Evolutionary conservation across 1,284 basidiomycete genomes (phyloP).

Genomic region (Ceratobasidium sp.): DNA sequence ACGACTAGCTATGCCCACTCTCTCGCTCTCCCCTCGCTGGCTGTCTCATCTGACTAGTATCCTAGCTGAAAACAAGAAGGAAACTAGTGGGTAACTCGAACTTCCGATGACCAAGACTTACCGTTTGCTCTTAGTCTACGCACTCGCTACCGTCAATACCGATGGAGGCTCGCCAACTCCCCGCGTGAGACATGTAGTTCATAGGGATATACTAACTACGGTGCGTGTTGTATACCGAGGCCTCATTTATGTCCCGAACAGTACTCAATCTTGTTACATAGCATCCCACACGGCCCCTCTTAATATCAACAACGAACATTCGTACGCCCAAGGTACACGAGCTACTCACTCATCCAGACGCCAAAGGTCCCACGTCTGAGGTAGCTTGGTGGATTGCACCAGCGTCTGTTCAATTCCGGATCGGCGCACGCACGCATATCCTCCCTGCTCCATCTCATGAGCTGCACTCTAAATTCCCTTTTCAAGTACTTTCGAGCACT

Average conservation of each 20-base stretch:
- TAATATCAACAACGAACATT: slow-evolving; percentile 49
- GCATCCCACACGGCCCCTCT: slow-evolving; percentile 41
- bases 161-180: slow-evolving; percentile 17
- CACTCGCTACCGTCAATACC: slow-evolving; percentile 26
- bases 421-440: slow-evolving; percentile 46
- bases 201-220: slow-evolving; percentile 28
- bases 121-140: background rate
- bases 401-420: slow-evolving; percentile 48
- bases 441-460: slow-evolving; percentile 45
- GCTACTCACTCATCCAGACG: slow-evolving; percentile 24
- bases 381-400: slow-evolving; percentile 49
- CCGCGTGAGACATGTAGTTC: slow-evolving; percentile 9
- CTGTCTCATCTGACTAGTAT: slow-evolving; percentile 16
- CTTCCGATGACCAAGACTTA: background rate
- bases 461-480: slow-evolving; percentile 45
- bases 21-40: slow-evolving; percentile 29
- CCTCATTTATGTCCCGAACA: background rate
- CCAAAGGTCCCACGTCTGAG: slow-evolving; percentile 45
- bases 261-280: background rate
- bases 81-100: slow-evolving; percentile 3
- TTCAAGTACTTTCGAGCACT: slow-evolving; percentile 21
- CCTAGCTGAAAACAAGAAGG: slow-evolving; percentile 20
- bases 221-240: background rate
- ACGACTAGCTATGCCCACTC: slow-evolving; percentile 8
- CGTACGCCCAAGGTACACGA: slow-evolving; percentile 49